Conservation (phyloP, 768 basidiomycete species). For the Lactarius tabidus region DNA sequence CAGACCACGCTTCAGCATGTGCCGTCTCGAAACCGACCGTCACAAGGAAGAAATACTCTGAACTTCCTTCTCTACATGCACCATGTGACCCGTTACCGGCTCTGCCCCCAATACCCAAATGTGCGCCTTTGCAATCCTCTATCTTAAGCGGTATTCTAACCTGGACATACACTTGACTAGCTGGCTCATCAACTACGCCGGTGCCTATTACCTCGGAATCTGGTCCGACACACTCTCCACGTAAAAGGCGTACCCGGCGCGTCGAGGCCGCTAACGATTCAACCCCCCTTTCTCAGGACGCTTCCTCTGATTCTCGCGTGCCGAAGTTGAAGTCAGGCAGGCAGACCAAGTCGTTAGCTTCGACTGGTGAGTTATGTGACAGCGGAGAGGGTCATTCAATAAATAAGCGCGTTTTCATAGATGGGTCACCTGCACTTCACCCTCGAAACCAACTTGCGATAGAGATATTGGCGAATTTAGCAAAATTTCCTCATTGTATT, state of each 20-base stretch:
- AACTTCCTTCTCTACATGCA: constrained; percentile 50
- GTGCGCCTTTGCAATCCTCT: constrained; percentile 1
- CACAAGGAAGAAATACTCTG: constrained; percentile 51
- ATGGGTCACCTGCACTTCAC: neutral
- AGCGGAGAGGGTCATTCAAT: neutral
- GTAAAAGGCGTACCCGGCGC: constrained; percentile 1
- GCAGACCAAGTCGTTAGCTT: neutral
- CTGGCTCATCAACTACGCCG: neutral
- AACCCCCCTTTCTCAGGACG: neutral
- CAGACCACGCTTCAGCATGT: neutral
- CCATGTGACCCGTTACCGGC: constrained; percentile 44
- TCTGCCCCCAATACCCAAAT: neutral
- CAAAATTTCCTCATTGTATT: constrained; percentile 81
- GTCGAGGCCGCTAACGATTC: neutral
- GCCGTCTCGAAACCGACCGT: constrained; percentile 22
- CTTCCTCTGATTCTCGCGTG: neutral
- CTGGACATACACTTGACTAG: neutral
- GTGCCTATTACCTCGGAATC: neutral
- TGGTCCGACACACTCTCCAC: neutral
- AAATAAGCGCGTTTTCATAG: constrained; percentile 2
- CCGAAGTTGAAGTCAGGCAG: neutral
- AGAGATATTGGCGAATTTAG: constrained; percentile 67
- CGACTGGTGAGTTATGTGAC: constrained; percentile 1
- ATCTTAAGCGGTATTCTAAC: neutral
- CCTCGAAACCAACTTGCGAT: constrained; percentile 53